These are phyloP conservation scores for Pseudocercospora fijiensis DNA, from an alignment of 2,329 filamentous ascomycete genomes.

Conservation along the genomic window DNA sequence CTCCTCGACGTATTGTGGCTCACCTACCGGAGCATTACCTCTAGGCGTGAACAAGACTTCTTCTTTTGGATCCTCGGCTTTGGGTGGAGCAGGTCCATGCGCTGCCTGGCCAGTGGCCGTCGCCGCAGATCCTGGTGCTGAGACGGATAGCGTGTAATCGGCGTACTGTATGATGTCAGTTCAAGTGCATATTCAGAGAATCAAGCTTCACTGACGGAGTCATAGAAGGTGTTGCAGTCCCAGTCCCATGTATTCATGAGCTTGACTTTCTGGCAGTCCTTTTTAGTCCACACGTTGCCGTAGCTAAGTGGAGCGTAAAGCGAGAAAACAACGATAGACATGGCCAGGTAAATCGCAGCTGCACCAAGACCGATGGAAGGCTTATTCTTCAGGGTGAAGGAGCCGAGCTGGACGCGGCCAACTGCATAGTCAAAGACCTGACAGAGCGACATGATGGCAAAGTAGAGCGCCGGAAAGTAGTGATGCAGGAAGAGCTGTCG, in stretches of 20 bases:
- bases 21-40: constrained; percentile 35
- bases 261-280: constrained; percentile 82
- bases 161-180: constrained; percentile 31
- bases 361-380: constrained; percentile 73
- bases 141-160: constrained; percentile 35
- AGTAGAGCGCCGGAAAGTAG: constrained; percentile 96
- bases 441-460: constrained; percentile 83
- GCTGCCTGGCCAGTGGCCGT: constrained; percentile 33
- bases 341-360: constrained; percentile 69
- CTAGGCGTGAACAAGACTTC: constrained; percentile 40
- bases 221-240: constrained; percentile 92
- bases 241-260: constrained; percentile 90
- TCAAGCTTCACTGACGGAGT: constrained; percentile 66
- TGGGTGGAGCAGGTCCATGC: constrained; percentile 37
- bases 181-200: not conserved
- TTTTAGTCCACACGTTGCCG: constrained; percentile 89
- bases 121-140: constrained; percentile 26
- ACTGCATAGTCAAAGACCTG: constrained; percentile 86
- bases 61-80: constrained; percentile 39
- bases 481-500: constrained; percentile 98
- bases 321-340: constrained; percentile 73
- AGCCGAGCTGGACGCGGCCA: constrained; percentile 62
- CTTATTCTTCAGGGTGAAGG: constrained; percentile 57
- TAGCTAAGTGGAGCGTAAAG: constrained; percentile 90
- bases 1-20: constrained; percentile 58